Evolutionary conservation across 2,329 filamentous ascomycete genomes (phyloP), one percentile per base, ranked within the genome.

Genomic region (Verticillium zaregamsianum): DNA sequence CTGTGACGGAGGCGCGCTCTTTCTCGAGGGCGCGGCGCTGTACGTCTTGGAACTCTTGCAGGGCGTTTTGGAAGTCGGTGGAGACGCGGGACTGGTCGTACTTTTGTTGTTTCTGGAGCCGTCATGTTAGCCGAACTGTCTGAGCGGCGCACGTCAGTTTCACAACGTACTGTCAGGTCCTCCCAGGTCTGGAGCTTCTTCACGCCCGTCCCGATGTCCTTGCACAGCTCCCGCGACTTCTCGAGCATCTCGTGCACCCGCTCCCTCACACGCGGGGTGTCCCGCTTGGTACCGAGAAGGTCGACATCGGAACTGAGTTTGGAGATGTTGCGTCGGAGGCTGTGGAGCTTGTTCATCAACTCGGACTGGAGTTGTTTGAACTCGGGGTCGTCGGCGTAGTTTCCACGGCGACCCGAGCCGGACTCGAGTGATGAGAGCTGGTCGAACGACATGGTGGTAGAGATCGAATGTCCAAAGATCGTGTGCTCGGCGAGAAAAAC

Each of bases 11-110:
- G 39, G 92, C 90, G 64, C 93, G 90, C 75, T 98, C 91, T 74
- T 97, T 97, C 74, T 98, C 94, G 64, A 98, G 84, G 11, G 94
- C 93, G 67, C 87, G 86, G 64, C 93, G 88, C 77, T 98, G 95
- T n/a, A 98, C 86, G 61, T 84, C 84, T 78, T 98, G 94, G 77
- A 99, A 99, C 70, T 97, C 93, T 68, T 89, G 87, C 62, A 98
- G 86, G 57, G 91, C 91, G 39, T 91, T 86, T 72, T 93, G 91
- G 80, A 98, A 97, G 74, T 98, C 93, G 71, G 92, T 91, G 65
- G 92, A 94, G 37, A 99, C 85, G 75, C 98, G 98, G 68, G 94
- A 91, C 71, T 97, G 94, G 25, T 93, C 95, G 80, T 96, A 98
- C 77, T 94, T 96, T 81, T 99, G 95, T 60, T 92, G 91, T 64